A percentile compares a stretch with the other conserved stretches of the same genome.
phyloP scores from a whole-genome alignment of 1,284 basidiomycete species.

The Moesziomyces sp. region DNA sequence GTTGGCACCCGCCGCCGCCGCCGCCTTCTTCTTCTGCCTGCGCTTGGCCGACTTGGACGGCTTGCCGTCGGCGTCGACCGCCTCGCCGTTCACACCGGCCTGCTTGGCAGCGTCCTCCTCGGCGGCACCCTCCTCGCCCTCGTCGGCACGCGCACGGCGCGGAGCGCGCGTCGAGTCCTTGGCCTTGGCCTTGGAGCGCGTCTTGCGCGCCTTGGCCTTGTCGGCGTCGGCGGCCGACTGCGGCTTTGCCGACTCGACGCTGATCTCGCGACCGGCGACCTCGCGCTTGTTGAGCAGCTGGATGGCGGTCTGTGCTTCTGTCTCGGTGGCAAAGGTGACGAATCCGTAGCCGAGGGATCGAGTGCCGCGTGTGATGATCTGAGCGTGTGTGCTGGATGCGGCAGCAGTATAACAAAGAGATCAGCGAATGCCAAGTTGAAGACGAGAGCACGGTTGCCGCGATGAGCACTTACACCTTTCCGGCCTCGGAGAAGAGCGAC shows the following conservation, averaged over 20 bases:
- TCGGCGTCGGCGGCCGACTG: conserved; percentile 42
- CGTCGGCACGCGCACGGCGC: conserved; percentile 54
- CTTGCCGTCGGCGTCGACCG: conserved; percentile 24
- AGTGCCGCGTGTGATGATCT: conserved; percentile 64
- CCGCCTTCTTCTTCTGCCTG: conserved; percentile 49
- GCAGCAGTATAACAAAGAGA: background rate
- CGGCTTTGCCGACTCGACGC: conserved; percentile 62
- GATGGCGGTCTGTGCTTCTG: conserved; percentile 59
- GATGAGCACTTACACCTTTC: conserved; percentile 50
- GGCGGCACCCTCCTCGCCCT: conserved; percentile 58
- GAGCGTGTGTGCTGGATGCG: conserved; percentile 45
- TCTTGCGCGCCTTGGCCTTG: conserved; percentile 25
- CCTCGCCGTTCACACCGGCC: conserved; percentile 28
- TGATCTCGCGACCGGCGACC: conserved; percentile 61
- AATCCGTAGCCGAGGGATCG: conserved; percentile 65
- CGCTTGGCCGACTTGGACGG: conserved; percentile 52
- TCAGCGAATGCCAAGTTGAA: background rate
- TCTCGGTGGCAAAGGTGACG: conserved; percentile 59
- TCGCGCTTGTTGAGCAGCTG: conserved; percentile 60
- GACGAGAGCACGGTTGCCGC: too few relatives aligned
- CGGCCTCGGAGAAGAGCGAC: conserved; percentile 57
- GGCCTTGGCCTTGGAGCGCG: conserved; percentile 26
- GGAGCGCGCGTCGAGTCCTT: conserved; percentile 39
- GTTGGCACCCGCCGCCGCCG: conserved; percentile 39
- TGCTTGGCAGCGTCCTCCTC: conserved; percentile 36